phyloP scores from a whole-genome alignment of 78 protist genomes.

The Cavenderia fasciculata region DNA sequence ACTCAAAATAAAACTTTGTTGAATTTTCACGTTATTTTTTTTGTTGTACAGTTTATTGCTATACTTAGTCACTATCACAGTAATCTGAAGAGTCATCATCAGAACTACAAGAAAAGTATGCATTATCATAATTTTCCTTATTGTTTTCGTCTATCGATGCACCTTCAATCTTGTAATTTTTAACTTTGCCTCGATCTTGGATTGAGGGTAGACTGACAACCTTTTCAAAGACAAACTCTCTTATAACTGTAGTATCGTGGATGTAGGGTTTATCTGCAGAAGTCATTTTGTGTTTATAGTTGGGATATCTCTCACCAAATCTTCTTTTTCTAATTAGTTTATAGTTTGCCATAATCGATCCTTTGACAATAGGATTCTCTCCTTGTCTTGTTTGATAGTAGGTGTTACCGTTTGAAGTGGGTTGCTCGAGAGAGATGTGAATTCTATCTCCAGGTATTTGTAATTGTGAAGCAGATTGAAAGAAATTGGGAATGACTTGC shows the following conservation, averaged over 20 bases:
- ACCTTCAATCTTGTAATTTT: background rate
- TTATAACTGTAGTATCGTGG: background rate
- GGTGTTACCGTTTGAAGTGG: no score
- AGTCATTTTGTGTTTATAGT: background rate
- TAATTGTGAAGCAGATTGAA: background rate
- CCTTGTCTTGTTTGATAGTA: background rate
- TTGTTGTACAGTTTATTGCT: no score
- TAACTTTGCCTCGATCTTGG: background rate
- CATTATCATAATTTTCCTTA: background rate
- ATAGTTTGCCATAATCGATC: background rate
- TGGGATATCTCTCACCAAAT: background rate
- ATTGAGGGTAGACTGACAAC: background rate
- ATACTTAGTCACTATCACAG: no score
- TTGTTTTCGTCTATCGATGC: background rate
- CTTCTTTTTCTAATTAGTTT: background rate
- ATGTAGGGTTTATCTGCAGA: no score
- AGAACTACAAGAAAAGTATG: background rate
- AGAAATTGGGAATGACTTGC: background rate
- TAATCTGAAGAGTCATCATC: constrained; percentile 1
- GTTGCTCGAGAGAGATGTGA: background rate
- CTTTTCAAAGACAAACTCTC: background rate
- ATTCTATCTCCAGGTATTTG: background rate
- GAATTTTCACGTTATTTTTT: no score
- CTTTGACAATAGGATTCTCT: background rate
- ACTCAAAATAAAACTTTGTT: no score